Percentiles rank a stretch among this genome's conserved stretches.
Evolutionary conservation across 2,329 filamentous ascomycete genomes (phyloP).

Genomic region (Emericellopsis atlantica): DNA sequence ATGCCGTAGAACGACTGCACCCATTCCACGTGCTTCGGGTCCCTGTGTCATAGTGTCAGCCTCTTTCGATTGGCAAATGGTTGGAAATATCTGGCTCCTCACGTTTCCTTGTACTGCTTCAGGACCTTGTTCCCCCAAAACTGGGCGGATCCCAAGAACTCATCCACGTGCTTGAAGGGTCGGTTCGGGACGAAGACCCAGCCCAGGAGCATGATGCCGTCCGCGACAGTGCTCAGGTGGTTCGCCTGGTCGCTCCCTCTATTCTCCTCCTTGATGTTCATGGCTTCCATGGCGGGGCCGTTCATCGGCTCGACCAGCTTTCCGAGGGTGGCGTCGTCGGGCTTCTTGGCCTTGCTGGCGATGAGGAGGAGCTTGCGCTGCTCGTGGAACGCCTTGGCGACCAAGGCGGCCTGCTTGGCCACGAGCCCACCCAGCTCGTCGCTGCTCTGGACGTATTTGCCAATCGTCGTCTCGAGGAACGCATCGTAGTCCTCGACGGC

Average conservation of each 20-base stretch:
- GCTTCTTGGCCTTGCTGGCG: slow-evolving; percentile 85
- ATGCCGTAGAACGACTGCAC: slow-evolving; percentile 86
- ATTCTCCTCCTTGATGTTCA: slow-evolving; percentile 71
- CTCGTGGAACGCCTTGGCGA: slow-evolving; percentile 59
- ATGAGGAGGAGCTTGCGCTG: slow-evolving; percentile 83
- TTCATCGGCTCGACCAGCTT: slow-evolving; percentile 81
- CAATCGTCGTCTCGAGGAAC: slow-evolving; percentile 61
- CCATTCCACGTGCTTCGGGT: slow-evolving; percentile 73
- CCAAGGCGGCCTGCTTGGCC: slow-evolving; percentile 57
- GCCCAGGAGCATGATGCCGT: slow-evolving; percentile 78
- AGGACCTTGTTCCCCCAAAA: slow-evolving; percentile 93
- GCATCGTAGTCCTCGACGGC: slow-evolving; percentile 81
- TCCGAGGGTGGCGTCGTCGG: slow-evolving; percentile 59
- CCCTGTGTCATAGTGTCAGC: slow-evolving; percentile 32
- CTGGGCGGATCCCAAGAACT: slow-evolving; percentile 71
- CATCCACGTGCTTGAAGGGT: slow-evolving; percentile 75
- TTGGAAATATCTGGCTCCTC: slow-evolving; percentile 4
- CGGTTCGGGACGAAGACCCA: slow-evolving; percentile 82
- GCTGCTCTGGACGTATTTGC: slow-evolving; percentile 67
- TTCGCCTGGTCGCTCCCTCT: slow-evolving; percentile 63
- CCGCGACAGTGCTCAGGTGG: slow-evolving; percentile 76
- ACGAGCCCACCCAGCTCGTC: slow-evolving; percentile 65
- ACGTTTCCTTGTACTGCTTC: slow-evolving; percentile 73
- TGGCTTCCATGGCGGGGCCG: slow-evolving; percentile 65
- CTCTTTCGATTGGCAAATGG: no score